Percentiles rank a stretch among this genome's conserved stretches.
Evolutionary conservation across 768 basidiomycete species (phyloP).

Genomic region (Suillus luteus): DNA sequence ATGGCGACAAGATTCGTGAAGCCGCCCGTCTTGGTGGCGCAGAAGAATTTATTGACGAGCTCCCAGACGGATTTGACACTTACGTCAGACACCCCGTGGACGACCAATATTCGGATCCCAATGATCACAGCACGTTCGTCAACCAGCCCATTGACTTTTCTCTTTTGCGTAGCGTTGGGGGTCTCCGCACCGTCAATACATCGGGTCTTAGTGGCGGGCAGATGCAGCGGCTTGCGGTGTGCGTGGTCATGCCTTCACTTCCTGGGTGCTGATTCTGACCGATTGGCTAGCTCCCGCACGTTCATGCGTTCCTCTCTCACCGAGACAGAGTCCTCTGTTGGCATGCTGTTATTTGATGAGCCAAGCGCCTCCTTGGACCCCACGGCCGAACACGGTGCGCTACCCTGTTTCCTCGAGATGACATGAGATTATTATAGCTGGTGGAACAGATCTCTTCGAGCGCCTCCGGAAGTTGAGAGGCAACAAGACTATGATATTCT

Average conservation of each 20-base stretch:
- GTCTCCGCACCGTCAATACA: too few species aligned
- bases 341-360: slow-evolving; percentile 69
- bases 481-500: slow-evolving; percentile 82
- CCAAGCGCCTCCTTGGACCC: slow-evolving; percentile 76
- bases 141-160: slow-evolving; percentile 55
- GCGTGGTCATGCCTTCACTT: too few species aligned
- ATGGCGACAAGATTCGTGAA: slow-evolving; percentile 57
- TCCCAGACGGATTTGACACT: slow-evolving; percentile 69
- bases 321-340: slow-evolving; percentile 44
- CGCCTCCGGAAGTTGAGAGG: slow-evolving; percentile 63
- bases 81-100: slow-evolving; percentile 77
- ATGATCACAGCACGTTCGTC: too few species aligned
- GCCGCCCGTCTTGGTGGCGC: slow-evolving; percentile 76
- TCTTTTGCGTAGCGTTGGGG: slow-evolving; percentile 45
- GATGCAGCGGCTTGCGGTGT: slow-evolving; percentile 40
- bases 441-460: neutral
- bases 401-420: neutral
- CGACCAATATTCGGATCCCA: too few species aligned
- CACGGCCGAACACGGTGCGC: slow-evolving; percentile 66
- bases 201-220: too few species aligned
- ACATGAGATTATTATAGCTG: slow-evolving; percentile 5
- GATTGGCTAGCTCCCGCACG: too few species aligned
- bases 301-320: slow-evolving; percentile 67
- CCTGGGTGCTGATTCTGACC: too few species aligned
- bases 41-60: slow-evolving; percentile 57